phyloP scores from a whole-genome alignment of 2,329 filamentous ascomycete genomes.

The Blastomyces gilchristii region DNA sequence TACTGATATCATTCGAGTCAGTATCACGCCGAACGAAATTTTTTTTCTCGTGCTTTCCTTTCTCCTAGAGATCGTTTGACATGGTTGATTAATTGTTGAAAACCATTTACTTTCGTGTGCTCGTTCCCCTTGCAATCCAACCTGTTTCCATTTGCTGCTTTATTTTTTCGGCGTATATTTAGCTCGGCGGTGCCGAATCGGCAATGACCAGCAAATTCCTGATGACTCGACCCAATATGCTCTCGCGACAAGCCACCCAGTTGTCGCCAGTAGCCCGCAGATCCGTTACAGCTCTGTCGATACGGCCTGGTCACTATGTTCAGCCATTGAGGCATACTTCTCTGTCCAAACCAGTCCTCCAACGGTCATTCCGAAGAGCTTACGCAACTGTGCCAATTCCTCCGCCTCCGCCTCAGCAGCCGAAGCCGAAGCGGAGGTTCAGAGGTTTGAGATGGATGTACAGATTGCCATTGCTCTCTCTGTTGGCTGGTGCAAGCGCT shows the following conservation, averaged over 20 bases:
- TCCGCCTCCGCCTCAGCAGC: slow-evolving; percentile 22
- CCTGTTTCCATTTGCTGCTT: neutral
- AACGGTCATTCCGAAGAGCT: slow-evolving; percentile 35
- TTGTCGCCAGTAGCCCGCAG: slow-evolving; percentile 30
- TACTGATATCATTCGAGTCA: neutral
- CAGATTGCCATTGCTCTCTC: slow-evolving; percentile 68
- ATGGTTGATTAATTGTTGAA: neutral
- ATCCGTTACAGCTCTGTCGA: slow-evolving; percentile 24
- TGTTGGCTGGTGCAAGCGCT: slow-evolving; percentile 58
- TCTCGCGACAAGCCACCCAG: slow-evolving; percentile 24
- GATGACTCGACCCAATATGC: slow-evolving; percentile 27
- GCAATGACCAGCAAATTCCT: slow-evolving; percentile 28
- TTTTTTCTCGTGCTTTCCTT: neutral
- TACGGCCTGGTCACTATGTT: slow-evolving; percentile 21
- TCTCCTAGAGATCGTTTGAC: neutral
- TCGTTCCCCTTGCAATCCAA: neutral
- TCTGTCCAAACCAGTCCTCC: slow-evolving; percentile 20
- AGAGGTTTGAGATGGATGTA: slow-evolving; percentile 67
- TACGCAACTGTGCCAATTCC: slow-evolving; percentile 39
- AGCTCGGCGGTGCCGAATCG: neutral
- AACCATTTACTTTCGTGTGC: neutral
- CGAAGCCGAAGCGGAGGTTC: slow-evolving; percentile 51
- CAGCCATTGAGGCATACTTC: slow-evolving; percentile 20
- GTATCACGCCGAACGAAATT: neutral
- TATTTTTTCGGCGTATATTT: neutral